phyloP scores from a whole-genome alignment of 2,329 filamentous ascomycete species.

The Cytospora paraplurivora region DNA sequence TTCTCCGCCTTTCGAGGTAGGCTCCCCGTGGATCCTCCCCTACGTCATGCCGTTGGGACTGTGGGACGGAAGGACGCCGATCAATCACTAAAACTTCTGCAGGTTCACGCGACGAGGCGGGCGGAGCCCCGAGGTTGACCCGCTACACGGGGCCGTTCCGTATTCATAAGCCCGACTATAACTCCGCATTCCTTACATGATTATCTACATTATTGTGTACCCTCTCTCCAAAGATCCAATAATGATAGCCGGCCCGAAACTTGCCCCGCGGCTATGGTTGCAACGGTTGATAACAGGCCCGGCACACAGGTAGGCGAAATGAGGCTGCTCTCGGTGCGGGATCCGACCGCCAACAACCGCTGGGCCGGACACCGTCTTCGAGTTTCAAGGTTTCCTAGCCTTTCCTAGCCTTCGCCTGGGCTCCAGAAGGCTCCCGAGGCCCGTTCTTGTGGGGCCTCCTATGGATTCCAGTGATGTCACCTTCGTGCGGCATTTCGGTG shows the following conservation, averaged over 20 bases:
- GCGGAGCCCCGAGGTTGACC: conserved; percentile 20
- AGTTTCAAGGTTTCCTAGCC: neutral
- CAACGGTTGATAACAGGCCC: neutral
- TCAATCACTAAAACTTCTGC: conserved; percentile 17
- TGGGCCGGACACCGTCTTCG: neutral
- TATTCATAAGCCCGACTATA: neutral
- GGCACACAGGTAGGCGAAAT: neutral
- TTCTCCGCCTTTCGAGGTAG: conserved; percentile 2
- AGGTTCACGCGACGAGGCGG: conserved; percentile 10
- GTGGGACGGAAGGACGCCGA: neutral
- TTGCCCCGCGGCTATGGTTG: neutral
- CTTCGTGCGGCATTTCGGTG: neutral
- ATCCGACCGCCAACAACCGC: neutral
- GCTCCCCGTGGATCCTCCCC: neutral
- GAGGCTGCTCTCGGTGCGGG: neutral
- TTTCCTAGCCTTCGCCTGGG: too few species aligned
- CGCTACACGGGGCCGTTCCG: conserved; percentile 1
- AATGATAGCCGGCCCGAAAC: neutral
- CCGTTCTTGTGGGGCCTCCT: conserved; percentile 3
- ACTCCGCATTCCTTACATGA: neutral
- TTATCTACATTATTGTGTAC: neutral
- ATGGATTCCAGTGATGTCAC: conserved; percentile 1
- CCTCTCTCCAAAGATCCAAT: neutral
- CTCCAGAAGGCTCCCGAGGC: neutral
- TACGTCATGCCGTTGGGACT: conserved; percentile 1